Base-by-base conservation (phyloP, 2,329 filamentous ascomycete species). In the Colletotrichum cuscutae region DNA sequence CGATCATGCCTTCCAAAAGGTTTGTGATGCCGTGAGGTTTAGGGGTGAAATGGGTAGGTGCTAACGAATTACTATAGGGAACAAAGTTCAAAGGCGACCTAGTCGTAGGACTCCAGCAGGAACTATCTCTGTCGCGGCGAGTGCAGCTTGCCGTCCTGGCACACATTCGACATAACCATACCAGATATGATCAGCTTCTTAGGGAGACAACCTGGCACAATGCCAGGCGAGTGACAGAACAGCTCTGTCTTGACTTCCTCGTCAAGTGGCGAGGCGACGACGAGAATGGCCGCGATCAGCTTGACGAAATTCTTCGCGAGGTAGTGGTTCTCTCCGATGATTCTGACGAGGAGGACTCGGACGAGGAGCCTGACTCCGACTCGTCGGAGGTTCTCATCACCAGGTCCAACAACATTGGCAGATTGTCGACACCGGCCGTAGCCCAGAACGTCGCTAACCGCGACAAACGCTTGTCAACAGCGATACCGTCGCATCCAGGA, bases 201-300 rank as follows among this genome's bases (percentile, higher is more conserved):
- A 87, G 80, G 76, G 88, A 92, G 77, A 89, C 89, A 5, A 84
- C 82, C 22, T 92, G 89, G 85, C 82, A 84, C 63, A 89, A 89
- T 77, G 90, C 90, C 65, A 86, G 91, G 74, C 91, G 88, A 81
- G 86, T 86, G 53, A 90, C 92, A 57, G 89, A 92, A 76, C 81
- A 85, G 37, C 82, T 90, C 15, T 92, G 91, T 75, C 83, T 92
- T 58, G 90, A 92, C 76, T 84, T 90, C 65, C 88, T 93, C 80
- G 88, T 92, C 84, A 92, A 92, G 88, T 93, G 91, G 91, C 90
- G 91, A 83, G 91, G 91, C 68, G 91, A 93, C 76, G 91, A 93
- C 79, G 91, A 93, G 79, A 92, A 88, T 22, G 91, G 91, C 30
- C 88, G 90, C 61, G 90, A 93, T 76, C 89, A 92, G 79, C 85